phyloP scores from a whole-genome alignment of 2,329 filamentous ascomycete species.

The Exophiala bonariae region DNA sequence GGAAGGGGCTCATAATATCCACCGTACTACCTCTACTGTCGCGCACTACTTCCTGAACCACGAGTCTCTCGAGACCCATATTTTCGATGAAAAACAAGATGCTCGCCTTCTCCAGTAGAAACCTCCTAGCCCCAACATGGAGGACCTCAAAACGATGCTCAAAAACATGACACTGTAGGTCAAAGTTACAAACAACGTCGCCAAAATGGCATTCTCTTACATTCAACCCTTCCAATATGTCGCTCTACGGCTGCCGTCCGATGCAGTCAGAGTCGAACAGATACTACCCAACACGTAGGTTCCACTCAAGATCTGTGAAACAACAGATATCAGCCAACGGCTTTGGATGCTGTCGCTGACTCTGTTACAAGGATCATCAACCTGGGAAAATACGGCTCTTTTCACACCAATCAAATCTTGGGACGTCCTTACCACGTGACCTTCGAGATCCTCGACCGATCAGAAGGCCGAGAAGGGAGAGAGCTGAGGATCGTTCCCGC shows the following conservation, averaged over 20 bases:
- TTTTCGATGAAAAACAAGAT: too few species aligned
- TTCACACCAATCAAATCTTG: conserved; percentile 84
- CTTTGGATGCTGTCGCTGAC: conserved; percentile 27
- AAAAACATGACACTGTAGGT: too few species aligned
- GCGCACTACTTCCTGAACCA: too few species aligned
- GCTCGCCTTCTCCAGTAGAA: too few species aligned
- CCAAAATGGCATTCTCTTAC: conserved; percentile 36
- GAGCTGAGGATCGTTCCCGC: conserved; percentile 74
- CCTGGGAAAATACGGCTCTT: conserved; percentile 88
- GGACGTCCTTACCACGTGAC: conserved; percentile 90
- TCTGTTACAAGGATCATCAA: conserved; percentile 68
- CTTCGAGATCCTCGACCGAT: conserved; percentile 79
- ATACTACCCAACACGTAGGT: conserved; percentile 66
- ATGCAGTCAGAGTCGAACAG: conserved; percentile 58
- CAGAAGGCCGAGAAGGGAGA: conserved; percentile 63
- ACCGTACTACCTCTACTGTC: too few species aligned
- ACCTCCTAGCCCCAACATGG: too few species aligned
- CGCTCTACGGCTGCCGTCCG: conserved; percentile 59
- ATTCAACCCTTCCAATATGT: conserved; percentile 54
- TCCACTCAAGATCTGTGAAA: conserved; percentile 18
- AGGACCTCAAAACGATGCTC: too few species aligned
- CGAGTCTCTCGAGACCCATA: too few species aligned
- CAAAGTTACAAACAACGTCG: not conserved
- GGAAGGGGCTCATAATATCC: too few species aligned
- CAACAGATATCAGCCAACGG: conserved; percentile 28